Conservation (phyloP, 345 rosid genomes). For the Dipteronia sinensis region DNA sequence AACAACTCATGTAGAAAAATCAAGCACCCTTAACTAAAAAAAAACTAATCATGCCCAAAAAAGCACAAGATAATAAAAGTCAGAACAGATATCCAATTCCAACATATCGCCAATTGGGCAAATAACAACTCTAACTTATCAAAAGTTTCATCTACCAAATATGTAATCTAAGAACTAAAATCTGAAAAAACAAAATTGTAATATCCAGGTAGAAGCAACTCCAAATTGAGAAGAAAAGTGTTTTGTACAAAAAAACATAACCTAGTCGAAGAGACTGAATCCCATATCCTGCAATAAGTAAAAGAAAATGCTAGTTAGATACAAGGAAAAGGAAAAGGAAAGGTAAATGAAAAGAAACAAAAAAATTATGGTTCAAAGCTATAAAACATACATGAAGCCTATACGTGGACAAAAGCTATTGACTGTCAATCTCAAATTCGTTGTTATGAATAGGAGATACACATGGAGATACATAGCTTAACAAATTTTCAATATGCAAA, state of each 20-base stretch:
- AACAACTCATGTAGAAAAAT: neutral
- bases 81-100: neutral
- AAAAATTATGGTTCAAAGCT: neutral
- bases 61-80: neutral
- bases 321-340: neutral
- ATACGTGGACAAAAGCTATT: neutral
- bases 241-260: neutral
- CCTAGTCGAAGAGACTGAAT: conserved; percentile 58
- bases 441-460: neutral
- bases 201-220: neutral
- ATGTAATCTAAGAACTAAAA: conserved; percentile 9
- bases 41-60: neutral
- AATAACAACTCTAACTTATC: neutral
- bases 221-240: conserved; percentile 11
- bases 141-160: conserved; percentile 12
- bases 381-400: neutral
- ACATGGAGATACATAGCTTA: neutral
- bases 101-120: neutral
- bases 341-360: no score
- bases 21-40: neutral
- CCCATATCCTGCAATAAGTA: conserved; percentile 61
- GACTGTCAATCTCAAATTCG: neutral
- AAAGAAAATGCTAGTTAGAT: neutral
- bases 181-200: conserved; percentile 1
- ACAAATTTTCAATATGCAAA: neutral